Evolutionary conservation across 345 rosid species (phyloP), one percentile per base, ranked within the genome.

Genomic region (Sisymbrium irio): DNA sequence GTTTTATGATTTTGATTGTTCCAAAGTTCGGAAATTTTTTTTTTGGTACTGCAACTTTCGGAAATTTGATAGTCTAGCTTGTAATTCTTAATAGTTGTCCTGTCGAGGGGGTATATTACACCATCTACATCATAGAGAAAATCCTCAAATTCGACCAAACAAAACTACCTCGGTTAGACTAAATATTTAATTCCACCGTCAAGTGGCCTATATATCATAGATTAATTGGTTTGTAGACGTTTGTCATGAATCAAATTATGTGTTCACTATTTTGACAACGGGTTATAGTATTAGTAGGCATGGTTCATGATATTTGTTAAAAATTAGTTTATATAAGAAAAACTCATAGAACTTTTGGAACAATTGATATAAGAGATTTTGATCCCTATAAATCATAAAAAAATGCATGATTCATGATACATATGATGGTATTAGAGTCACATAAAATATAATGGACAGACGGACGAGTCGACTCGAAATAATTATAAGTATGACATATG

Each of bases 321-420:
- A 11, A 18, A 47, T 49, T 5, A 20, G 9, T 18, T 22, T 50
- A 49, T 22, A 22, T 11, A 50, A 5, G 7, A 47, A 45, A 18
- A 47, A 9, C 4, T 8, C 22, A 46, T 46, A 47, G 10, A 19
- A 49, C 54, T 50, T 50, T 50, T 22, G 32, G n/a, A 25, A 12
- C 33, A 25, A 30, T n/a, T 51, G 58, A 25, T 17, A 53, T 6
- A 25, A 53, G 49, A 63, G 55, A 10, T 13, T 47, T 12, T 47
- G 17, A 46, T 20, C 53, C 27, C 27, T 47, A 3, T 25, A 47
- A 19, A 13, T 63, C 44, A 17, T 50, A 64, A 35, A 22, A 22
- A 65, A 66, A n/a, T 28, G 72, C 62, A 67, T 67, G 62, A 42
- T 42, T 65, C 71, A 49, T 49, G 54, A 19, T 46, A 51, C 9